Evolutionary conservation across 2,329 filamentous ascomycete genomes (phyloP).

Genomic region (Endothia cerciana): DNA sequence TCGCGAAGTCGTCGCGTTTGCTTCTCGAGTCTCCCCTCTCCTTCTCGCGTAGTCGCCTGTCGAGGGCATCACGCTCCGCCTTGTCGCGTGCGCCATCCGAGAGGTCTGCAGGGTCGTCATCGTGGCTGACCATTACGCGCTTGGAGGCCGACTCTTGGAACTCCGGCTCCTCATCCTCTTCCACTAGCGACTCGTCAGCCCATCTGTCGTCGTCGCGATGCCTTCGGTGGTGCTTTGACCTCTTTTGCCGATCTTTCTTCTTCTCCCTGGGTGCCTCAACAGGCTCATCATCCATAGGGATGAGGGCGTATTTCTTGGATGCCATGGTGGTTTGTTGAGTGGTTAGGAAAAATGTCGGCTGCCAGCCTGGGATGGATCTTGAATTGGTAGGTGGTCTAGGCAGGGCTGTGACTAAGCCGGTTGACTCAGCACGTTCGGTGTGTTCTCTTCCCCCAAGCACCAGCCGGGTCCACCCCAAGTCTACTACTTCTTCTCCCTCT

Average conservation of each 20-base stretch:
- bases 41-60: constrained; percentile 73
- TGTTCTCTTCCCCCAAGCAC: neutral
- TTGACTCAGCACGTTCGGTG: neutral
- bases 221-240: constrained; percentile 31
- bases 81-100: constrained; percentile 70
- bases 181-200: constrained; percentile 73
- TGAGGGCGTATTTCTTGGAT: constrained; percentile 66
- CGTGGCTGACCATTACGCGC: constrained; percentile 65
- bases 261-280: constrained; percentile 48
- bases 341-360: neutral
- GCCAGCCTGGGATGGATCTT: neutral
- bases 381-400: neutral
- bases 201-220: constrained; percentile 70
- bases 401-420: neutral
- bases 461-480: too few species aligned
- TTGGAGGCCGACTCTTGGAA: constrained; percentile 74
- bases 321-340: constrained; percentile 26
- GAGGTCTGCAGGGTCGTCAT: constrained; percentile 53
- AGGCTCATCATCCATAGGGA: constrained; percentile 70
- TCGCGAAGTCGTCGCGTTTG: constrained; percentile 62
- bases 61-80: constrained; percentile 77
- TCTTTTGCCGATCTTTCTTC: constrained; percentile 55
- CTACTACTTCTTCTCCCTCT: too few species aligned
- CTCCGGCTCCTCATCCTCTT: constrained; percentile 56
- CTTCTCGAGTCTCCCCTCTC: constrained; percentile 69